These are phyloP conservation scores for Penicillium crystallinum DNA, from an alignment of 495 filamentous ascomycete genomes.

Conservation along the genomic window DNA sequence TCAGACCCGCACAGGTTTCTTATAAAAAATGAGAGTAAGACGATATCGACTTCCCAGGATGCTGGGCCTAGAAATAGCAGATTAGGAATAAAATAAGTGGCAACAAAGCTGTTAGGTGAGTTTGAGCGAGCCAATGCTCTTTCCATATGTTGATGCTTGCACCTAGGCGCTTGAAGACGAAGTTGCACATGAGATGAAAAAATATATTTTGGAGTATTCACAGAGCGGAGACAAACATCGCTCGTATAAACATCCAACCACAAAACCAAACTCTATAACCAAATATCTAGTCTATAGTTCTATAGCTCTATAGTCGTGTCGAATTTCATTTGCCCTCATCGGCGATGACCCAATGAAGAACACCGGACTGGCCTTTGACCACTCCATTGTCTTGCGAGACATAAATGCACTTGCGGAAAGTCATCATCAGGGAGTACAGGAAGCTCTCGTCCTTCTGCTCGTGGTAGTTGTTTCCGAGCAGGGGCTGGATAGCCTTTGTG, in stretches of 20 bases:
- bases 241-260: background rate
- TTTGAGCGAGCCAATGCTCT: too few relatives aligned
- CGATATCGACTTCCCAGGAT: too few relatives aligned
- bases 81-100: too few relatives aligned
- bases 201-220: background rate
- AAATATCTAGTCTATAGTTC: background rate
- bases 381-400: conserved; percentile 10
- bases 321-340: conserved; percentile 8
- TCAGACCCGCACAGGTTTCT: too few relatives aligned
- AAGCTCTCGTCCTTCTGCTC: conserved; percentile 44
- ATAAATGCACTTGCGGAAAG: conserved; percentile 24
- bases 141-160: too few relatives aligned
- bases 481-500: conserved; percentile 70
- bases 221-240: background rate
- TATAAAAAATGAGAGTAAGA: too few relatives aligned
- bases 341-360: conserved; percentile 15
- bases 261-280: background rate
- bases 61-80: too few relatives aligned
- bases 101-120: too few relatives aligned
- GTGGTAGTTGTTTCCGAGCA: conserved; percentile 79
- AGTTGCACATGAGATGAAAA: background rate
- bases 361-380: conserved; percentile 4
- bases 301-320: background rate
- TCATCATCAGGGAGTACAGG: conserved; percentile 19
- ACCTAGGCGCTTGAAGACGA: too few relatives aligned